Evolutionary conservation across 78 protist species (phyloP), one percentile per base, ranked within the genome.

Genomic region (Dictyostelium capitatum): DNA sequence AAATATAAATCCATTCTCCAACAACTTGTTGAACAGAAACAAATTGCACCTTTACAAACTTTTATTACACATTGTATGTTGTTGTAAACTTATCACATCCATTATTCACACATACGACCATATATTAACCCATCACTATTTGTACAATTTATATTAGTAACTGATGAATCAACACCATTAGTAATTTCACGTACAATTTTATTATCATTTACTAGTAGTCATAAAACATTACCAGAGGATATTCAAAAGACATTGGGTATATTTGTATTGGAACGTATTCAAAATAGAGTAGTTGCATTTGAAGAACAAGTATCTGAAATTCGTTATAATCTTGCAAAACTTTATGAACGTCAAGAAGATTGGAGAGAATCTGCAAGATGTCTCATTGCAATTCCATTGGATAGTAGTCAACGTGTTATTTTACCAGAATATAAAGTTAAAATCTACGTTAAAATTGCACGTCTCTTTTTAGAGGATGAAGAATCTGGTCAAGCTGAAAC

Each of bases 391-490:
- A 97, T 97, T 48, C 98, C 97, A 23, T 82, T 97, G 54, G 98
- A 97, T 82, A 78, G 96, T 12, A 92, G 97, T 79, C 89, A 87
- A 69, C 79, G 97, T 48, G 90, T 89, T 37, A 84, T 96, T 37
- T 79, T 73, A 30, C 92, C 92, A 72, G 97, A 95, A 53, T 94
- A 83, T 90, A 97, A 96, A 83, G 80, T 91, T 73, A 90, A 89
- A 64, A 95, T 96, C 64, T 97, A 92, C 74, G 95, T 97, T 47
- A 79, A 93, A 69, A 97, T 97, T 73, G 98, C 98, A 17, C 89
- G 90, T 67, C 84, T 97, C 28, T 95, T 82, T 62, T 77, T 97
- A 14, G 97, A 96, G 30, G 95, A 95, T 25, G 98, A 95, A 56
- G 96, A 97, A 48, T 57, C 97, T 5, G 97, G 73, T 23, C 96